A percentile compares a stretch with the other conserved stretches of the same genome.
Conservation (phyloP, 2,329 filamentous ascomycete genomes). For the Cladosporium sp. region DNA sequence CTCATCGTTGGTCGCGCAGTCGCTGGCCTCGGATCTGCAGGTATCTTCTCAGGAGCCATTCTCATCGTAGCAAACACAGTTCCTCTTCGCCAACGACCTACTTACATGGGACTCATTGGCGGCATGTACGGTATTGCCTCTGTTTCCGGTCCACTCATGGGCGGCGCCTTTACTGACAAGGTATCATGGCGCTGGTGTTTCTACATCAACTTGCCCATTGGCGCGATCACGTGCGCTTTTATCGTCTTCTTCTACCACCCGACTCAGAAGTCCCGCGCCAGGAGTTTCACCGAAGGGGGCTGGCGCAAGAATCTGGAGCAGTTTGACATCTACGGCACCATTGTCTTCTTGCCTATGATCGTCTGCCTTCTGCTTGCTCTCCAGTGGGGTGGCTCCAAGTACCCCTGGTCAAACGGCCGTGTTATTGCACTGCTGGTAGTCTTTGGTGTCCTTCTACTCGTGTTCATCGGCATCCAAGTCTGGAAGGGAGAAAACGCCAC, state of each 20-base stretch:
- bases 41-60: slow-evolving; percentile 45
- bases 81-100: slow-evolving; percentile 42
- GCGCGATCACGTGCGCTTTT: slow-evolving; percentile 37
- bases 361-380: slow-evolving; percentile 48
- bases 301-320: slow-evolving; percentile 29
- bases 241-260: slow-evolving; percentile 34
- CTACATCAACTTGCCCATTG: slow-evolving; percentile 53
- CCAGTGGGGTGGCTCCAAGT: slow-evolving; percentile 48
- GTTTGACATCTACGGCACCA: slow-evolving; percentile 45
- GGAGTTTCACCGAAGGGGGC: slow-evolving; percentile 24
- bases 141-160: slow-evolving; percentile 42
- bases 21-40: slow-evolving; percentile 45
- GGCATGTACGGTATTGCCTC: slow-evolving; percentile 44
- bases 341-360: slow-evolving; percentile 46
- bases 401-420: slow-evolving; percentile 40
- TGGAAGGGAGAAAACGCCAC: slow-evolving; percentile 34
- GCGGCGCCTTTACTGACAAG: slow-evolving; percentile 30
- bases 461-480: slow-evolving; percentile 33
- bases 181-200: slow-evolving; percentile 39
- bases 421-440: slow-evolving; percentile 46
- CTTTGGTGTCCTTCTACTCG: slow-evolving; percentile 38
- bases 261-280: slow-evolving; percentile 31
- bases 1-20: slow-evolving; percentile 48
- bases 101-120: slow-evolving; percentile 44
- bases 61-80: slow-evolving; percentile 42